Evolutionary conservation across 1,284 basidiomycete species (phyloP), one percentile per base, ranked within the genome.

Genomic region (Omphalotus olearius): DNA sequence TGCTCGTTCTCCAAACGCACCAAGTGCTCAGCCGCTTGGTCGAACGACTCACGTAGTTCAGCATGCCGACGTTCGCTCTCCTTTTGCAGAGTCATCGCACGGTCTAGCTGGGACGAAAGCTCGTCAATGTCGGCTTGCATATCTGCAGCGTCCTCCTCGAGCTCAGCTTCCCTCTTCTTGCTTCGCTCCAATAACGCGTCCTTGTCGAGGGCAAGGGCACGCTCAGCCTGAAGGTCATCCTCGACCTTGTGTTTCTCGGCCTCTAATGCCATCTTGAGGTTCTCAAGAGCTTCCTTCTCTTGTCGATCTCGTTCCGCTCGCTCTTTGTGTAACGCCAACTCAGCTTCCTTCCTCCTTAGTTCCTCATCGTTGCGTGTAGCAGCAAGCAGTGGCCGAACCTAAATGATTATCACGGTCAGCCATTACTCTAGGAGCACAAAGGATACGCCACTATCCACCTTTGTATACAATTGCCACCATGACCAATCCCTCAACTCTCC

Each of bases 401-500:
- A 57, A 2, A 44, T 55, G 44, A 14, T 46, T 51, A 36, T 60
- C 28, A 23, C 4, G 1, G 56, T 33, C 30, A 33, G 30, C 30
- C 30, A 33, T 33, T 50, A 47, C 10, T 45, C 10, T 6, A 37
- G 30, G n/a, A 41, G 18, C 56, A 45, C 23, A 42, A 40, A 20
- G 41, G 30, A n/a, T 2, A 16, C 25, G 25, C 50, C 25, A 13
- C 16, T 48, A 57, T 59, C 37, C 56, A 83, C 83, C 79, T 94
- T 97, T 14, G 91, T 94, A 67, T 97, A 99, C 14, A 99, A 78
- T 59, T 94, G 91, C 97, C 97, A 99, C 97, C 97, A 99, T 1
- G 97, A 94, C 97, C 96, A 99, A 53, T 96, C 91, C 45, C 86
- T 78, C 11, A 98, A 75, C 51, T 92, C 83, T 20, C 87, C 85